Evolutionary conservation across 1,139 yeast species (phyloP).

Genomic region (Nadsonia commutata): DNA sequence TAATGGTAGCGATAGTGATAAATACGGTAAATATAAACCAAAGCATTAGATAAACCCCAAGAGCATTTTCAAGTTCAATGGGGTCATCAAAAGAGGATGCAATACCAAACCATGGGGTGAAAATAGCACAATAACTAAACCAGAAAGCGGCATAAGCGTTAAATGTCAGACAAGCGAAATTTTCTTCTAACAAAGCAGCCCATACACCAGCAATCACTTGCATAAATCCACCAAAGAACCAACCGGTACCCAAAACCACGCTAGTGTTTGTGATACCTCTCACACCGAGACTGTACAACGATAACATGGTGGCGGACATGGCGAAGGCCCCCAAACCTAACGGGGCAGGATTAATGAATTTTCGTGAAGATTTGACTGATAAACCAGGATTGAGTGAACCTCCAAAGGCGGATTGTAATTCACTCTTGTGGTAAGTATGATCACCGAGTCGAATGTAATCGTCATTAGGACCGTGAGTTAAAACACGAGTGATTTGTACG

Average conservation of each 20-base stretch:
- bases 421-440: constrained; percentile 48
- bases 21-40: constrained; percentile 72
- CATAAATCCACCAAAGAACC: constrained; percentile 71
- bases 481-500: background rate
- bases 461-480: constrained; percentile 1
- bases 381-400: constrained; percentile 54
- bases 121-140: constrained; percentile 60
- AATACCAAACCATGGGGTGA: constrained; percentile 60
- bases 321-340: constrained; percentile 79
- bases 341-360: constrained; percentile 79
- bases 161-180: constrained; percentile 79
- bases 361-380: constrained; percentile 46
- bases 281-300: constrained; percentile 45
- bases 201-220: constrained; percentile 67
- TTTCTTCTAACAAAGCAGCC: constrained; percentile 54
- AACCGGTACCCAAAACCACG: constrained; percentile 59
- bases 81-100: constrained; percentile 35
- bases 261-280: constrained; percentile 37
- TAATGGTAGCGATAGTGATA: constrained; percentile 49
- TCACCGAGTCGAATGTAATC: constrained; percentile 53
- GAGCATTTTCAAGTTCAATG: constrained; percentile 34
- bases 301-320: constrained; percentile 64
- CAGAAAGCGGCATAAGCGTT: constrained; percentile 78
- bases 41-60: constrained; percentile 62
- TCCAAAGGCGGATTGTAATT: constrained; percentile 53